phyloP scores from a whole-genome alignment of 2,329 filamentous ascomycete species.

The Alternaria longipes region DNA sequence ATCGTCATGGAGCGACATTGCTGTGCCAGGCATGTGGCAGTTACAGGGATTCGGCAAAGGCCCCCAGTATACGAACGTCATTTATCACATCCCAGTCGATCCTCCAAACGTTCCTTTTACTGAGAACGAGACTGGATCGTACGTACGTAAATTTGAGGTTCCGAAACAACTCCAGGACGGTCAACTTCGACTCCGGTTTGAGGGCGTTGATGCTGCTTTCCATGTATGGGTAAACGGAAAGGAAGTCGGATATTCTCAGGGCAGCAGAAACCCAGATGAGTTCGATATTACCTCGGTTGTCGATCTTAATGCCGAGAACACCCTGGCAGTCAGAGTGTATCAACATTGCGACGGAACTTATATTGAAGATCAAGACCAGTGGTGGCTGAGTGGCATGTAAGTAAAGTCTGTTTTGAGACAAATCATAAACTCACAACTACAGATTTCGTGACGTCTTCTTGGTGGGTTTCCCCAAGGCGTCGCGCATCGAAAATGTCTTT shows the following conservation, averaged over 20 bases:
- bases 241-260: constrained; percentile 73
- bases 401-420: constrained; percentile 4
- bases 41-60: constrained; percentile 70
- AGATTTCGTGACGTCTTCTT: constrained; percentile 75
- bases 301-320: constrained; percentile 59
- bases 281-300: constrained; percentile 71
- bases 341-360: constrained; percentile 75
- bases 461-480: constrained; percentile 62
- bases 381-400: constrained; percentile 68
- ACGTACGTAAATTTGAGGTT: constrained; percentile 65
- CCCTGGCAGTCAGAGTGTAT: constrained; percentile 71
- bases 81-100: constrained; percentile 71
- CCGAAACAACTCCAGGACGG: constrained; percentile 60
- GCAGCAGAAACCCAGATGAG: constrained; percentile 72
- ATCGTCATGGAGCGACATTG: constrained; percentile 62
- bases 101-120: constrained; percentile 68
- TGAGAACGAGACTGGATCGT: constrained; percentile 72
- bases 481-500: constrained; percentile 66
- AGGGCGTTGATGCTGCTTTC: constrained; percentile 76
- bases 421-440: constrained; percentile 35
- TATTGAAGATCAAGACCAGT: constrained; percentile 75
- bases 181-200: constrained; percentile 72
- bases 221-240: constrained; percentile 73
- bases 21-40: constrained; percentile 75
- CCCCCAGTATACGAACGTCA: constrained; percentile 75